These are phyloP conservation scores for Harrya chromipes DNA, from an alignment of 768 basidiomycete genomes.

Conservation along the genomic window DNA sequence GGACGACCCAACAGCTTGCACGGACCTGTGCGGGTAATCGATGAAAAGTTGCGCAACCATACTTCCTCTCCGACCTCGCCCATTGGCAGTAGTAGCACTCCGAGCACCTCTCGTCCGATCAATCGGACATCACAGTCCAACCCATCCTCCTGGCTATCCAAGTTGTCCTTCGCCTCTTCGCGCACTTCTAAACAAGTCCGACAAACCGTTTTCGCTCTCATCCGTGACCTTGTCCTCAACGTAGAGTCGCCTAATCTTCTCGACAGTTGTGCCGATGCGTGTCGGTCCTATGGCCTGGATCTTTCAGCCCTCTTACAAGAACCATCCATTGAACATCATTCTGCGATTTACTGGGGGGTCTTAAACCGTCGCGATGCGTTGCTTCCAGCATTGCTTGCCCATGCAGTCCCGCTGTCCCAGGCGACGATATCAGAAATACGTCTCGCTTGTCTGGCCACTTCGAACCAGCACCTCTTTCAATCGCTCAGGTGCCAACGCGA, in stretches of 20 bases:
- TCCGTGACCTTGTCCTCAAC: constrained; percentile 51
- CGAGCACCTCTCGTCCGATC: background rate
- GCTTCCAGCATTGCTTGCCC: constrained; percentile 50
- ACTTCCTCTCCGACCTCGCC: background rate
- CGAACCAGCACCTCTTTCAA: constrained; percentile 28
- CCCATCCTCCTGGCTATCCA: constrained; percentile 17
- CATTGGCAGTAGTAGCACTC: background rate
- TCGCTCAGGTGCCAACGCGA: constrained; percentile 17
- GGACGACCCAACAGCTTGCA: background rate
- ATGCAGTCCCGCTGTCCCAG: constrained; percentile 43
- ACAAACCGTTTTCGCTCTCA: constrained; percentile 48
- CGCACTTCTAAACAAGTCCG: constrained; percentile 46
- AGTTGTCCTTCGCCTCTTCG: constrained; percentile 18
- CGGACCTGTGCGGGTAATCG: background rate
- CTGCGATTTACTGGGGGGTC: constrained; percentile 72
- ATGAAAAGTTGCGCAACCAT: constrained; percentile 12
- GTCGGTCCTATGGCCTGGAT: constrained; percentile 45
- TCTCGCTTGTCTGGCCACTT: constrained; percentile 51
- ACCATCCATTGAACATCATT: constrained; percentile 58
- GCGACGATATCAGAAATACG: constrained; percentile 59
- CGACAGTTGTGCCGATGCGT: constrained; percentile 54
- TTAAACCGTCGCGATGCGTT: constrained; percentile 46
- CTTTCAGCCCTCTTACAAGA: constrained; percentile 60
- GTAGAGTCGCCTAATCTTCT: constrained; percentile 18
- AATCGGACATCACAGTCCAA: background rate